Evolutionary conservation across 2,329 filamentous ascomycete species (phyloP), one percentile per base, ranked within the genome.

Genomic region (Xylaria arbuscula): DNA sequence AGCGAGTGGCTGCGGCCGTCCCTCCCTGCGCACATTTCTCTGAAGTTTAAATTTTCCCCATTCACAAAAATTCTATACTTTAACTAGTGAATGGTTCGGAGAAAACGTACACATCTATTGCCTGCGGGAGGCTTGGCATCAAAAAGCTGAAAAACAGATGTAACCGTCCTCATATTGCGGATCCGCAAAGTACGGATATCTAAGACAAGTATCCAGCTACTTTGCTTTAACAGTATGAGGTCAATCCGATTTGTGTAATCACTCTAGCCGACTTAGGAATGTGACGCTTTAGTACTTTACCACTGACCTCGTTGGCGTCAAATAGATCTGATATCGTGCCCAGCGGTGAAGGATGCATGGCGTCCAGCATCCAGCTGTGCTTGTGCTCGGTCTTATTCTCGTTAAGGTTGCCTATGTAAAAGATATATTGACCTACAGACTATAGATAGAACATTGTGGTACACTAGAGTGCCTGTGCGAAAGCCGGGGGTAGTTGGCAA

Each of bases 111-210:
- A 85, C 79, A 74, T 88, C 11, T 0, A 87, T 89, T 90, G 1
- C 88, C 88, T 0, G 71, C 72, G 6, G 73, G 72, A 1, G 86
- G 88, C 79, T 90, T 90, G 1, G 85, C 88, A 2, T 85, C 88
- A 0, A 88, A 88, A 1, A 91, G 81, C 74, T 90, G 88, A 1
- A 91, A 83, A 0, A 88, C 90, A 32, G 91, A 84, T 0, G 86
- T 90, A 0, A 87, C 88, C 28, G 80, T 78, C 36, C 76, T 80
- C 65, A 80, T 83, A 6, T 78, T 76, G 2, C 76, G 72, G 1
- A 89, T 72, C 58, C 86, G 78, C 0, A 78, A 73, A 36, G 80
- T 75, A 5, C 78, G 77, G 58, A 87, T 73, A 63, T 86, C 81
- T 67, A 88, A 90, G 0, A 82, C 73, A 34, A 90, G 80, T 0